Evolutionary conservation across 2,329 filamentous ascomycete genomes (phyloP).

Genomic region (Lasiodiplodia hormozganensis): DNA sequence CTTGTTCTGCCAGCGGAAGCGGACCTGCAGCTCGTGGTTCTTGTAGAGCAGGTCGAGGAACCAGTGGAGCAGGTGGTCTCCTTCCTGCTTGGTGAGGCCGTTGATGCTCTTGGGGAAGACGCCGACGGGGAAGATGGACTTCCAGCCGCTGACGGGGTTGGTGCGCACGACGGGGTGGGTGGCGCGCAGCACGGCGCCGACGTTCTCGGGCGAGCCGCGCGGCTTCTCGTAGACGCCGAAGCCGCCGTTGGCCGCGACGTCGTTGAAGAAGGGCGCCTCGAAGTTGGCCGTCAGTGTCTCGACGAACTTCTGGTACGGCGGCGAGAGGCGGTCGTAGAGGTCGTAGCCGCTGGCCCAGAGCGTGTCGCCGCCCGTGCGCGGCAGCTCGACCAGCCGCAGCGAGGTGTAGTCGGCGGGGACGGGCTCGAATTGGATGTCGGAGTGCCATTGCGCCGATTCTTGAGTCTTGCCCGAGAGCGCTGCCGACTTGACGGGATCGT

Average conservation of each 20-base stretch:
- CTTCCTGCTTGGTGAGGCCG: conserved; percentile 53
- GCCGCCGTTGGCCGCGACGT: conserved; percentile 47
- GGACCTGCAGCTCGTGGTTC: conserved; percentile 60
- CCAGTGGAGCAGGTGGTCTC: conserved; percentile 50
- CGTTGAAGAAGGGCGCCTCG: conserved; percentile 53
- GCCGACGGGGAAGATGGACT: conserved; percentile 57
- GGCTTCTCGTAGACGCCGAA: conserved; percentile 56
- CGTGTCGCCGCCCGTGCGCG: conserved; percentile 38
- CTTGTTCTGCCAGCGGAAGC: conserved; percentile 57
- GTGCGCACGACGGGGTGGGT: conserved; percentile 65
- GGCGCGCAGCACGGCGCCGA: conserved; percentile 58
- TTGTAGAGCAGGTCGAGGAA: conserved; percentile 52
- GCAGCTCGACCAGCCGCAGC: conserved; percentile 45
- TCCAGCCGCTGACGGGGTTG: conserved; percentile 70
- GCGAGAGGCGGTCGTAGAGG: conserved; percentile 57
- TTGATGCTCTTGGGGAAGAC: conserved; percentile 46
- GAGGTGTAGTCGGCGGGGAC: conserved; percentile 51
- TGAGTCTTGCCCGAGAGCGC: conserved; percentile 56
- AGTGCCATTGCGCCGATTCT: conserved; percentile 61
- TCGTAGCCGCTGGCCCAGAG: conserved; percentile 49
- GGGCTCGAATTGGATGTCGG: conserved; percentile 51
- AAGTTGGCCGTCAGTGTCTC: conserved; percentile 56
- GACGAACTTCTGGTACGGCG: conserved; percentile 57
- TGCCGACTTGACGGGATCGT: conserved; percentile 46
- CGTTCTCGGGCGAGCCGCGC: conserved; percentile 62